Evolutionary conservation across 768 basidiomycete genomes (phyloP).

Genomic region (Macrolepiota dolichaula): DNA sequence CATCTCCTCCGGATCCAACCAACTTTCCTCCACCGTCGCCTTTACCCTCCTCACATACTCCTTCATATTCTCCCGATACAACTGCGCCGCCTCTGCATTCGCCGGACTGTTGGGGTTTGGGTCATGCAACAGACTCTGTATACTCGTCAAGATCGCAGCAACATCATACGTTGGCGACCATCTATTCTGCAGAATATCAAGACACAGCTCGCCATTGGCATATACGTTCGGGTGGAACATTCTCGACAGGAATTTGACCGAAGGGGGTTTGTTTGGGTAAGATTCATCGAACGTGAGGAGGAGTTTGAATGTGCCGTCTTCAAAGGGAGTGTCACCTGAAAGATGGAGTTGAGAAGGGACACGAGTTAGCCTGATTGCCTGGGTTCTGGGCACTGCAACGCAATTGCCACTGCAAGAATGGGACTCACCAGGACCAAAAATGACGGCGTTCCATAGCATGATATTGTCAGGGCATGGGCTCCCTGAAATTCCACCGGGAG

Average conservation of each 20-base stretch:
- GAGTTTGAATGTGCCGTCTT: conserved; percentile 98
- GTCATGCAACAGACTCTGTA: conserved; percentile 94
- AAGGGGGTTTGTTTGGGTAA: conserved; percentile 98
- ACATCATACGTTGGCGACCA: conserved; percentile 99
- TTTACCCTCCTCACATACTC: conserved; percentile 94
- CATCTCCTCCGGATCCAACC: conserved; percentile 81
- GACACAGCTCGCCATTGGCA: conserved; percentile 95
- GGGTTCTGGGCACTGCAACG: neutral
- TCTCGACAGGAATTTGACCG: conserved; percentile 92
- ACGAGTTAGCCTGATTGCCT: neutral
- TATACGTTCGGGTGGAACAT: conserved; percentile 99
- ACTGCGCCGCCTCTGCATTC: conserved; percentile 95
- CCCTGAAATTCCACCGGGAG: conserved; percentile 94
- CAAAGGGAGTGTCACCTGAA: conserved; percentile 95
- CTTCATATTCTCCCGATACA: conserved; percentile 98
- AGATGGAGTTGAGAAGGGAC: neutral
- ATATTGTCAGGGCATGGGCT: conserved; percentile 98
- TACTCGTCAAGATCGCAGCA: conserved; percentile 94
- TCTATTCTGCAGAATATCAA: conserved; percentile 97
- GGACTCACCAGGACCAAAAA: conserved; percentile 92
- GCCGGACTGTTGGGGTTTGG: conserved; percentile 98
- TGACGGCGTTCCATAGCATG: conserved; percentile 99
- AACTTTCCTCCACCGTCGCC: conserved; percentile 91
- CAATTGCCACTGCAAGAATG: neutral
- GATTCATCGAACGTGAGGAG: conserved; percentile 94